Percentiles rank a stretch among this genome's conserved stretches.
Conservation (phyloP, 2,329 filamentous ascomycete species). For the Calonectria pteridis region DNA sequence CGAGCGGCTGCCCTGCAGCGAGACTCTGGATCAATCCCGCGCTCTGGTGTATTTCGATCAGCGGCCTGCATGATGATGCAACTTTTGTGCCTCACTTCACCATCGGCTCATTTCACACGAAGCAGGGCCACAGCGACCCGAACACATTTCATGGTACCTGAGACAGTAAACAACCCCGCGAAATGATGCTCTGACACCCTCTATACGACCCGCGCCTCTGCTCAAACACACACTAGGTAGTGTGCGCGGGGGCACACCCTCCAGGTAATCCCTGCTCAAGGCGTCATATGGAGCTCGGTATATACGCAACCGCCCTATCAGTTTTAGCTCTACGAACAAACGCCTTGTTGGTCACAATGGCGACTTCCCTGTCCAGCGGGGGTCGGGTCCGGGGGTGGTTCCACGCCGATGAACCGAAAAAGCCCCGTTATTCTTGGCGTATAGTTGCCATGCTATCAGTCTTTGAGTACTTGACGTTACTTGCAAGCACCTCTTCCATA, state of each 20-base stretch:
- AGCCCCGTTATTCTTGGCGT: neutral
- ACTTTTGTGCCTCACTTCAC: neutral
- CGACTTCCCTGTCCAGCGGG: slow-evolving; percentile 27
- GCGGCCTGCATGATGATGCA: slow-evolving; percentile 16
- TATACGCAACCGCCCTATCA: slow-evolving; percentile 25
- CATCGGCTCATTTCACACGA: neutral
- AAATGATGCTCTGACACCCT: neutral
- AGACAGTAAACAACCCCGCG: slow-evolving; percentile 18
- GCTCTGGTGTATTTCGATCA: slow-evolving; percentile 18
- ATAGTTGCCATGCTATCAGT: neutral
- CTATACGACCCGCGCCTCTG: neutral
- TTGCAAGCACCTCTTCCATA: neutral
- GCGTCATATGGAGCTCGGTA: slow-evolving; percentile 9
- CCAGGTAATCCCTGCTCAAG: neutral
- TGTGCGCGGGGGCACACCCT: slow-evolving; percentile 9
- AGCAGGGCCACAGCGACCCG: neutral
- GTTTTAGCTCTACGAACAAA: slow-evolving; percentile 18
- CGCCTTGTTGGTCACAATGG: slow-evolving; percentile 37
- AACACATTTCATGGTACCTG: neutral
- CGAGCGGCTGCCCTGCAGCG: neutral
- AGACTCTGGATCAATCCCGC: neutral
- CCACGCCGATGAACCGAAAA: slow-evolving; percentile 35
- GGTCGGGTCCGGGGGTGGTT: slow-evolving; percentile 1
- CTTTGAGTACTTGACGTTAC: too few species aligned
- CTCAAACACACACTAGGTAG: neutral